phyloP scores from a whole-genome alignment of 495 filamentous ascomycete genomes.

The Acidomyces sp. region DNA sequence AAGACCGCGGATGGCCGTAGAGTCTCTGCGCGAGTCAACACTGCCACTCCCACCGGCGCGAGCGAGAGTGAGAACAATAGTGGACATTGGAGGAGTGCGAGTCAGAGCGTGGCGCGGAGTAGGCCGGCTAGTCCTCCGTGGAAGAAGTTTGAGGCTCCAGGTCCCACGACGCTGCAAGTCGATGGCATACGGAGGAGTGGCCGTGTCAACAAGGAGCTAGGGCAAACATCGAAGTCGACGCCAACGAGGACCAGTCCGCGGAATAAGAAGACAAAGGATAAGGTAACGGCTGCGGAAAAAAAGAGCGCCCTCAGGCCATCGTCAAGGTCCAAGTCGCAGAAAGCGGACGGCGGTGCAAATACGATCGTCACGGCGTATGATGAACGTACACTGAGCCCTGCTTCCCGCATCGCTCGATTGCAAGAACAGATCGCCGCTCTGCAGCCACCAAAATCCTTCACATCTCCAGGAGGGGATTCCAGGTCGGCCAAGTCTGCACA shows the following conservation, averaged over 20 bases:
- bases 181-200: slow-evolving; percentile 80
- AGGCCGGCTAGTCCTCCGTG: slow-evolving; percentile 69
- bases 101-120: slow-evolving; percentile 20
- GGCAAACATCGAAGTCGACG: slow-evolving; percentile 9
- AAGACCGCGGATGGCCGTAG: slow-evolving; percentile 18
- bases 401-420: slow-evolving; percentile 8
- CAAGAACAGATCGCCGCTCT: slow-evolving; percentile 18
- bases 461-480: background rate
- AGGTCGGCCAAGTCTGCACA: slow-evolving; percentile 7
- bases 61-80: slow-evolving; percentile 8
- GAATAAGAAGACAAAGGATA: slow-evolving; percentile 10
- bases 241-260: slow-evolving; percentile 12
- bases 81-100: slow-evolving; percentile 1
- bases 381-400: slow-evolving; percentile 3
- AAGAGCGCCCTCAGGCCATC: slow-evolving; percentile 11
- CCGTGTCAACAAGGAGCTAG: slow-evolving; percentile 46
- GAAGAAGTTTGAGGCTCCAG: slow-evolving; percentile 78
- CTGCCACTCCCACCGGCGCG: background rate
- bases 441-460: slow-evolving; percentile 12
- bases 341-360: background rate
- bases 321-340: slow-evolving; percentile 4
- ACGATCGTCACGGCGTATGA: background rate
- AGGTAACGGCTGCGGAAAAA: slow-evolving; percentile 1
- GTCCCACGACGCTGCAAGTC: slow-evolving; percentile 69
- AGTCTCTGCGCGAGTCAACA: slow-evolving; percentile 15